These are phyloP conservation scores for Boletus coccyginus DNA, from an alignment of 768 basidiomycete genomes.

Conservation along the genomic window DNA sequence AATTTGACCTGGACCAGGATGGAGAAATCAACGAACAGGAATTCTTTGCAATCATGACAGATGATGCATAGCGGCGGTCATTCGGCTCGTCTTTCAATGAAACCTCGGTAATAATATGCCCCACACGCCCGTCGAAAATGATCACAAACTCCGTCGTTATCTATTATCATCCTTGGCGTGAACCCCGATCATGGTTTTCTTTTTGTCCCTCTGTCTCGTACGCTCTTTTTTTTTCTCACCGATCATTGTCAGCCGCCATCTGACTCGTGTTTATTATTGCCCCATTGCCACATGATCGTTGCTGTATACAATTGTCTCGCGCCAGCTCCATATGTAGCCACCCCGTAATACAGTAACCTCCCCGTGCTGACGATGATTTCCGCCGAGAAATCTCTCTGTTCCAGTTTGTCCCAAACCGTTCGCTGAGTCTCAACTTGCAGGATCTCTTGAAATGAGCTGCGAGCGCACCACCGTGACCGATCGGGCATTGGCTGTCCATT, in stretches of 20 bases:
- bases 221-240: conserved; percentile 20
- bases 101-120: background rate
- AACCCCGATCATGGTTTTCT: conserved; percentile 18
- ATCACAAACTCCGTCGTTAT: conserved; percentile 14
- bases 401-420: background rate
- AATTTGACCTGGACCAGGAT: conserved; percentile 98
- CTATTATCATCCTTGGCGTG: conserved; percentile 19
- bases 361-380: conserved; percentile 7
- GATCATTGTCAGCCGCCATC: conserved; percentile 11
- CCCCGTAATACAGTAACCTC: conserved; percentile 12
- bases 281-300: conserved; percentile 23
- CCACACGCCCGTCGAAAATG: conserved; percentile 5
- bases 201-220: conserved; percentile 14
- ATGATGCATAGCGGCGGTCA: conserved; percentile 57
- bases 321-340: conserved; percentile 14
- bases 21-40: conserved; percentile 97
- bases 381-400: conserved; percentile 20
- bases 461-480: conserved; percentile 6
- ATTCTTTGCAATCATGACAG: conserved; percentile 96
- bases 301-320: conserved; percentile 15
- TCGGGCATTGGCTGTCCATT: conserved; percentile 5
- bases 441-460: conserved; percentile 12
- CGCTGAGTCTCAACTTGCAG: conserved; percentile 16
- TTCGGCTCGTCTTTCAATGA: background rate
- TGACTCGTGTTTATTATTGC: conserved; percentile 13